Base-by-base conservation (phyloP, 1,139 yeast species). In the Candida pseudoviswanathii region DNA sequence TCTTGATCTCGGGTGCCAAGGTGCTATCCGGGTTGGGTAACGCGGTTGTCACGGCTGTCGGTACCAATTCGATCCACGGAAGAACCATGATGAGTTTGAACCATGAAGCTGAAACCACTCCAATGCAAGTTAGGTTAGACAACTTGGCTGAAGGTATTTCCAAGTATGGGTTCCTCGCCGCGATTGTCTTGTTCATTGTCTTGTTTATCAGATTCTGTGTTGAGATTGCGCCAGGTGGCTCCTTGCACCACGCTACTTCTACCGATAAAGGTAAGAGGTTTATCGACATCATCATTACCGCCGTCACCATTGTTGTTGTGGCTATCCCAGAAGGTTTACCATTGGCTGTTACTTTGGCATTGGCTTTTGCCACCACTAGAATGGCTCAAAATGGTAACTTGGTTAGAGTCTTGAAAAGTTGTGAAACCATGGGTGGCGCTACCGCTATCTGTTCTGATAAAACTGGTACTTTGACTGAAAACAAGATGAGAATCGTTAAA, bases 361-460 rank as follows among this genome's bases (percentile, higher is more conserved):
- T 94, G 59, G 99, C 99, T 0, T 94, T 94, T 74, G 99, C 99
- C 2, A 94, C 99, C 3, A 92, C 97, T 8, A 81, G 98, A 69
- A 94, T 94, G 99, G 92, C 96, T 26, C 89, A 89, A 66, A 97
- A 94, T 66, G 96, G 96, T 60, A 94, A 94, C 65, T 75, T 94
- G 62, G 99, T 94, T n/a, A 82, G 99, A 60, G 96, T 90, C 5
- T 77, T 94, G 58, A 86, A 85, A 61, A 86, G 96, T 44, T 94
- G 99, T 78, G 99, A 94, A 69, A 94, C 97, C 11, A 94, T 94
- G 99, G 99, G 99, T 44, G 92, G 96, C 43, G 99, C 98, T 2
- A 94, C 99, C 10, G 94, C 97, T 3, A 79, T 94, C 47, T 95
- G 99, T 67, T 90, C 98, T 0, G 99, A 94, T 71, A 94, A 94